Base-by-base conservation (phyloP, 495 filamentous ascomycete species). In the Ascobolus immersus region DNA sequence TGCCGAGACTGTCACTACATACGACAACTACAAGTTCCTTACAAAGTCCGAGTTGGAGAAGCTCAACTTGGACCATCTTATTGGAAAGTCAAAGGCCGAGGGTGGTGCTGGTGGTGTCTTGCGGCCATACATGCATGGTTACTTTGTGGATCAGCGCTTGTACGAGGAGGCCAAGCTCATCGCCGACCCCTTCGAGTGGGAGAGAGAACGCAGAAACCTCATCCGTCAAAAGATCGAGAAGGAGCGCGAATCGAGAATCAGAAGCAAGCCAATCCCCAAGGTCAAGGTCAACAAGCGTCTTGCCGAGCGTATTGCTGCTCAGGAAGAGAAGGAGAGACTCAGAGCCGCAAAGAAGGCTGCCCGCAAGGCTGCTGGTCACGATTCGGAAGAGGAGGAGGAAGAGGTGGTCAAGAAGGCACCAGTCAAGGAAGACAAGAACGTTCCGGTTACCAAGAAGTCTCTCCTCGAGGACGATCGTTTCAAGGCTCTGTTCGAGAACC, bases 11-110 rank as follows among this genome's bases (percentile, higher is more conserved):
- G 15, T 17, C 4, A 69, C 81, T 39, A 73, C 90, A 10, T 99
- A 93, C 57, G 89, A 94, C 52, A 93, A 94, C 52, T 94, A 77
- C 66, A 93, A 92, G 51, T 94, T 99, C 67, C 59, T 99, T 36
- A 90, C 84, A 4, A 49, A 74, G 32, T 67, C 74, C 21, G 77
- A 94, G 54, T 63, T 96, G 18, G 68, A 69, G 34, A 61, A 62
- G 0, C 64, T 93, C 37, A 86, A 72, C 44, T 53, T 93, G 27
- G 76, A 76, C 21, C 82, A 93, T 50, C 59, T 93, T 21, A 63
- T 92, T 28, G 84, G 81, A 33, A 73, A 74, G 34, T 86, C 77
- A 31, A 29, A 34, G 11, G 15, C n/a, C n/a, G 28, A 20, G 28
- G 9, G 11, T 32, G 40, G 38, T 15, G 45, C 44, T 1, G 37